A percentile compares a stretch with the other conserved stretches of the same genome.
phyloP scores from a whole-genome alignment of 2,329 filamentous ascomycete genomes.

The Alternaria longipes region DNA sequence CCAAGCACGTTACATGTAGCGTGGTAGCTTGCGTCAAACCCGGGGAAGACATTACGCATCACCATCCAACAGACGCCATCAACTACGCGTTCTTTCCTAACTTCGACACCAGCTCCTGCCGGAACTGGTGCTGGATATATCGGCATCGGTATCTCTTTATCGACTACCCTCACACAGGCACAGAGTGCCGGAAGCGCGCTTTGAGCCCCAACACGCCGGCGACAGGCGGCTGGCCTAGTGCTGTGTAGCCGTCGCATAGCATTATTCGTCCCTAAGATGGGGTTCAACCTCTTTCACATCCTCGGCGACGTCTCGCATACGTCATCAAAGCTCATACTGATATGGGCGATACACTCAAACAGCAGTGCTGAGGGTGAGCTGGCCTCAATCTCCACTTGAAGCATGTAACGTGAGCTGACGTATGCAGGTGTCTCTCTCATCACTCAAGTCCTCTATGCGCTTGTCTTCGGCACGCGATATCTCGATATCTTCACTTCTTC shows the following conservation, averaged over 20 bases:
- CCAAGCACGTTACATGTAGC: slow-evolving; percentile 16
- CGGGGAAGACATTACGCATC: slow-evolving; percentile 13
- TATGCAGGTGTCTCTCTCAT: slow-evolving; percentile 82
- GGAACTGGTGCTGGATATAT: neutral
- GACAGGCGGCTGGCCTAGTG: slow-evolving; percentile 34
- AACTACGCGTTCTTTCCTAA: neutral
- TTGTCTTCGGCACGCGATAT: slow-evolving; percentile 88
- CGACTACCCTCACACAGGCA: neutral
- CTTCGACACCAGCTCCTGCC: neutral
- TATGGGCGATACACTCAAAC: slow-evolving; percentile 89
- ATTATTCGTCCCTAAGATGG: slow-evolving; percentile 31
- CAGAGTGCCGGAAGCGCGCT: slow-evolving; percentile 5
- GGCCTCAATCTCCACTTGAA: neutral
- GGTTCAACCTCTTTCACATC: slow-evolving; percentile 71
- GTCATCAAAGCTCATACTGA: slow-evolving; percentile 86
- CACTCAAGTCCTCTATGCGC: slow-evolving; percentile 85
- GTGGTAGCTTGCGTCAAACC: slow-evolving; percentile 17
- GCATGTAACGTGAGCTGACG: slow-evolving; percentile 11
- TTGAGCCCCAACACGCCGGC: slow-evolving; percentile 11
- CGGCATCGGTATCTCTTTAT: neutral
- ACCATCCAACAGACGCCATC: slow-evolving; percentile 7
- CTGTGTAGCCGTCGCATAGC: slow-evolving; percentile 34
- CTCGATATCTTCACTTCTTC: slow-evolving; percentile 75
- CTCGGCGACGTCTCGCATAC: slow-evolving; percentile 86
- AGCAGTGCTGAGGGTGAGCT: slow-evolving; percentile 78